Conservation (phyloP, 306 rosid genomes). For the Sicyos baderoa region DNA sequence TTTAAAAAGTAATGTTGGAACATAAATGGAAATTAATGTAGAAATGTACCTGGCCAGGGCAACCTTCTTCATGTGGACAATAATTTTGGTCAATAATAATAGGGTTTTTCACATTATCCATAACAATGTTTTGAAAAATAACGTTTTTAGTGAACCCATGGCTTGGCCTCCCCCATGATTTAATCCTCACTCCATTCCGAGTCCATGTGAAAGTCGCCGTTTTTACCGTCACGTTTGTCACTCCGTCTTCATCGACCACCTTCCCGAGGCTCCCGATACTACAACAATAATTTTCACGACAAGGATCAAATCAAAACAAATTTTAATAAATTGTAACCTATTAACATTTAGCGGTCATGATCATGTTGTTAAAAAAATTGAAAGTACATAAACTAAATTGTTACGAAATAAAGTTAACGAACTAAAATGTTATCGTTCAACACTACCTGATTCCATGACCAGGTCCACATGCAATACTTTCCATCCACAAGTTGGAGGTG, state of each 20-base stretch:
- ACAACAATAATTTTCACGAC: background rate
- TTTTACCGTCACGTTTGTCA: conserved; percentile 47
- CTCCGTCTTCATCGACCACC: conserved; percentile 38
- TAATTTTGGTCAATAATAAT: conserved; percentile 46
- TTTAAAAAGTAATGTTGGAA: conserved; percentile 5
- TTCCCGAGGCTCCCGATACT: conserved; percentile 29
- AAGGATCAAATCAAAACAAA: too few relatives aligned
- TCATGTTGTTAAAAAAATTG: too few relatives aligned
- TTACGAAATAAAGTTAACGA: too few relatives aligned
- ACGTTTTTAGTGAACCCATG: conserved; percentile 38
- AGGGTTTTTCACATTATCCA: conserved; percentile 40
- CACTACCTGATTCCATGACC: conserved; percentile 33
- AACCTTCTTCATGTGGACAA: conserved; percentile 30
- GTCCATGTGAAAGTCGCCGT: conserved; percentile 24
- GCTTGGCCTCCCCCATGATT: conserved; percentile 29
- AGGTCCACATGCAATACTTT: conserved; percentile 46
- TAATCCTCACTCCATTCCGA: conserved; percentile 51
- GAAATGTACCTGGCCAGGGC: conserved; percentile 30
- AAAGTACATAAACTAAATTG: too few relatives aligned
- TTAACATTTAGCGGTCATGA: too few relatives aligned
- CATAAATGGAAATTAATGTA: conserved; percentile 14
- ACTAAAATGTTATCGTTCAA: too few relatives aligned
- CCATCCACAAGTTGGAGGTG: conserved; percentile 42
- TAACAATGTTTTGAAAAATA: conserved; percentile 28
- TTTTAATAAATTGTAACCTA: too few relatives aligned